Evolutionary conservation across 805 yeast species (phyloP), one percentile per base, ranked within the genome.

Genomic region (Trichomonascus vanleenenianus): DNA sequence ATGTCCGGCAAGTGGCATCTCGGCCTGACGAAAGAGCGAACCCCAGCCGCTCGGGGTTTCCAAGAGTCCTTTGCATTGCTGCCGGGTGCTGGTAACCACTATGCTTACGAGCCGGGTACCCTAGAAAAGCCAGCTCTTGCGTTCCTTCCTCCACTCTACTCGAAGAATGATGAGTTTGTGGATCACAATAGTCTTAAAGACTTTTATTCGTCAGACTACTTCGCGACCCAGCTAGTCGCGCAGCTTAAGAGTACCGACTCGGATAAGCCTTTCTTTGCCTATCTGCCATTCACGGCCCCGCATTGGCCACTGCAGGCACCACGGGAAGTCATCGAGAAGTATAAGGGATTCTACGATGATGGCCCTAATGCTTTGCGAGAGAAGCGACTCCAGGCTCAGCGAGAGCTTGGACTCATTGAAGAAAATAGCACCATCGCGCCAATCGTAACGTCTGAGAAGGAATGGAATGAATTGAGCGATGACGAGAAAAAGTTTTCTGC

Each of bases 301-400:
- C 83, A 78, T 55, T 78, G 83, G 83, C 83, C 83, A 9, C 68
- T 70, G 53, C 83, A 78, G 58, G 83, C 83, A 1, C 81, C 81
- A 4, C 58, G 59, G 41, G 73, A 72, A 4, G 56, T 65, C 6
- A 64, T 76, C 42, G 67, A 59, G 3, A 74, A 76, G 47, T 75
- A 78, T 56, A 64, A 65, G 44, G 77, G 78, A 3, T 49, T 59
- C 6, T 73, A 74, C 52, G 71, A 70, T 49, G 64, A 61, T 6
- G 82, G 82, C 2, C 80, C 80, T 2, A 68, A 62, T 16, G 67
- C 51, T 5, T 57, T 75, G 34, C 58, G 80, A 43, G 52, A 48
- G 25, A 43, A 57, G 45, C 60, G 81, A 44, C 56, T 76, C 40
- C 56, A 54, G 9, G 58, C 55, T 36, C 78, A 78, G 3, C 48